Conservation (phyloP, 495 filamentous ascomycete species). For the Elaphomyces granulatus region DNA sequence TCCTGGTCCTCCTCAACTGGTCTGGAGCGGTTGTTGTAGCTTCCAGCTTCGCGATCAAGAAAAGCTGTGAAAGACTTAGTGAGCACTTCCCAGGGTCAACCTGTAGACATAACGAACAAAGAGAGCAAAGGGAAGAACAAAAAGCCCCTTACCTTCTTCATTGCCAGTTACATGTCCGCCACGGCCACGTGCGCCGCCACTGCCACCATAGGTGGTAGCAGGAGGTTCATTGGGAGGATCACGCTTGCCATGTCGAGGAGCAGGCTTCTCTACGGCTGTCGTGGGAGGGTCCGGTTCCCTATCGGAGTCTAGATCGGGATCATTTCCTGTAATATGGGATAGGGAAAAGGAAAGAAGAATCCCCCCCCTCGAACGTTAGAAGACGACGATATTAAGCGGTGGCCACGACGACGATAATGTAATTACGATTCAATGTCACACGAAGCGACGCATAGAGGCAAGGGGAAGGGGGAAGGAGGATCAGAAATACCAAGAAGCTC, state of each 20-base stretch:
- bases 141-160: constrained; percentile 59
- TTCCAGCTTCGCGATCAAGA: constrained; percentile 78
- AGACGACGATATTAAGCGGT: too few species aligned
- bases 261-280: constrained; percentile 74
- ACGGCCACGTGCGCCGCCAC: constrained; percentile 36
- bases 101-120: constrained; percentile 1
- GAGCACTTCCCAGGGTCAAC: constrained; percentile 5
- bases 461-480: constrained; percentile 16
- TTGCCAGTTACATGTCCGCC: constrained; percentile 53
- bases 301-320: constrained; percentile 75
- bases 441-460: constrained; percentile 6
- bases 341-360: constrained; percentile 7
- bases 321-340: constrained; percentile 50
- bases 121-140: not conserved
- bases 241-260: constrained; percentile 69
- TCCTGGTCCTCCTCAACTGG: constrained; percentile 54
- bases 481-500: constrained; percentile 68
- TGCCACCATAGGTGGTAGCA: constrained; percentile 21
- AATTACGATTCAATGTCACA: too few species aligned
- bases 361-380: constrained; percentile 1
- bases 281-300: constrained; percentile 61
- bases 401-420: constrained; percentile 9
- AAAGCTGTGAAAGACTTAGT: constrained; percentile 44
- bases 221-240: constrained; percentile 57
- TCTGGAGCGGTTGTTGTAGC: constrained; percentile 68